Evolutionary conservation across 2,329 filamentous ascomycete genomes (phyloP), one percentile per base, ranked within the genome.

Genomic region (Cryphonectria nitschkei): DNA sequence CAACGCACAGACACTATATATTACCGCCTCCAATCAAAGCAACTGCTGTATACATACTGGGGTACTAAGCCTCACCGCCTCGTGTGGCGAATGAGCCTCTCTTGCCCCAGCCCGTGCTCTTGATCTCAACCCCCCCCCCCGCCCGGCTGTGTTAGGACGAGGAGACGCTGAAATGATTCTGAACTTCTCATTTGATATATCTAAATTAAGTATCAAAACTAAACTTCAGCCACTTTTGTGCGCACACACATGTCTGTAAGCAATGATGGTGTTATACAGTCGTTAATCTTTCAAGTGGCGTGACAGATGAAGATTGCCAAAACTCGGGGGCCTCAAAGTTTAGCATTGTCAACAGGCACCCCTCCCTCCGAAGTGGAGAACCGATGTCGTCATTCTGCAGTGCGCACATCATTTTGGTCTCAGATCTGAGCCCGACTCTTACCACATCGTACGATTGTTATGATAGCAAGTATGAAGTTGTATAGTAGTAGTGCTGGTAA

Each of bases 371-470:
- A 32, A 41, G 67, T 68, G 67, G 70, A 52, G 67, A 26, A 54
- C 19, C 32, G n/a, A 65, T 72, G 68, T 68, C 70, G 70, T 72
- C 70, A 72, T 72, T 29, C 22, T 70, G 64, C 64, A 43, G 37
- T 37, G 37, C 68, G 64, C 64, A 43, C 46, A 50, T 29, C 58
- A 63, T 41, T 26, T 58, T 64, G 50, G 22, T 37, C 29, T 61
- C 65, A 61, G 68, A 67, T 70, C 32, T 32, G 46, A 58, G 58
- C 41, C 70, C 64, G 70, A 69, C 34, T 34, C 16, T n/a, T 56
- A 34, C 46, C 32, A 39, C 34, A 39, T 22, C 26, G 32, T 34
- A n/a, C 29, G 22, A n/a, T 32, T 13, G 4, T 61, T 13, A 39
- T 22, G 29, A n/a, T 50, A n/a, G 46, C 52, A 56, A 4, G 26